Evolutionary conservation across 1,284 basidiomycete genomes (phyloP).

Genomic region (Malassezia furfur): DNA sequence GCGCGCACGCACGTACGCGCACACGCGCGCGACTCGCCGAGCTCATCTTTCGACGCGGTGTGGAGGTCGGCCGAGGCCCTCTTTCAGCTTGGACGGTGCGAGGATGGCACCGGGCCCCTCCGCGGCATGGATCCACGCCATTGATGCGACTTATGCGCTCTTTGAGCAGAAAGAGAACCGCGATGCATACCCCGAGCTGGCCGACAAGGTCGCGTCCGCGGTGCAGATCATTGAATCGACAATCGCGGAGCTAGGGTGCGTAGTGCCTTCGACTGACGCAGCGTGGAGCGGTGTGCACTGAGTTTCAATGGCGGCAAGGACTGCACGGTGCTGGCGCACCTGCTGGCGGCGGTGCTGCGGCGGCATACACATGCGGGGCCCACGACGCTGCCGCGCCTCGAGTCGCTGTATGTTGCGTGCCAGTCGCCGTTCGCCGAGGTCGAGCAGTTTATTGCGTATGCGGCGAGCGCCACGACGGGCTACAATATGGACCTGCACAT

Average conservation of each 20-base stretch:
- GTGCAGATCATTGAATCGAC: conserved; percentile 33
- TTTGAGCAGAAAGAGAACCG: conserved; percentile 23
- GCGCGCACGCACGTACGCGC: conserved; percentile 18
- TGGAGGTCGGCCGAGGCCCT: conserved; percentile 10
- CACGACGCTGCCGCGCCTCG: conserved; percentile 54
- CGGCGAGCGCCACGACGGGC: conserved; percentile 49
- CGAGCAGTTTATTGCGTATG: conserved; percentile 70
- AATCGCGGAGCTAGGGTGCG: conserved; percentile 30
- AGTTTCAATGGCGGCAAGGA: conserved; percentile 99
- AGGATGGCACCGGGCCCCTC: conserved; percentile 6
- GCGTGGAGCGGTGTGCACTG: conserved; percentile 53
- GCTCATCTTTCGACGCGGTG: background rate
- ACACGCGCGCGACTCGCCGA: conserved; percentile 9
- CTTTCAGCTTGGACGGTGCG: background rate
- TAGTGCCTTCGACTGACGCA: background rate
- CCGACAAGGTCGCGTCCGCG: conserved; percentile 24
- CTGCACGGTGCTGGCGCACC: conserved; percentile 81
- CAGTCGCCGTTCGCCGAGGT: conserved; percentile 75
- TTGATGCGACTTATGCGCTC: conserved; percentile 39
- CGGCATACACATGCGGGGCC: conserved; percentile 26
- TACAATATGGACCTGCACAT: conserved; percentile 74
- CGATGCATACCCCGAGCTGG: conserved; percentile 20
- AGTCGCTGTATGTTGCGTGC: conserved; percentile 78
- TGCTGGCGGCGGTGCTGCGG: conserved; percentile 64
- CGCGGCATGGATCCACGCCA: conserved; percentile 31